phyloP scores from a whole-genome alignment of 257 asterid genomes.

The Cinchona pubescens region DNA sequence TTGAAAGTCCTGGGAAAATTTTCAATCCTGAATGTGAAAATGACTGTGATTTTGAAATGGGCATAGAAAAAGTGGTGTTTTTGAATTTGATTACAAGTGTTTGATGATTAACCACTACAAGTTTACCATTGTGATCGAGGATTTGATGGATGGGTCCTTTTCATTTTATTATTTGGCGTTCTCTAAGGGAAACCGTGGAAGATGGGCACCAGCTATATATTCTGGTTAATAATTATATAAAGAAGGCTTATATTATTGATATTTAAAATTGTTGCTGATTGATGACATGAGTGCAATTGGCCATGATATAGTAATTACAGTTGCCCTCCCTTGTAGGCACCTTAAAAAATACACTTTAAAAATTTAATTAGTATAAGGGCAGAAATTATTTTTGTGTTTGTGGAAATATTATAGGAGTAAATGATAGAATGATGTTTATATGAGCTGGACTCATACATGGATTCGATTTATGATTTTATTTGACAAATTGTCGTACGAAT shows the following conservation, averaged over 20 bases:
- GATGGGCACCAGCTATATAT: not conserved
- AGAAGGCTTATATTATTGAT: not conserved
- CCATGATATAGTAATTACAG: not conserved
- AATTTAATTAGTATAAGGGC: not conserved
- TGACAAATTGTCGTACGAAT: too few relatives aligned
- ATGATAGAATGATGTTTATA: too few relatives aligned
- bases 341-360: not conserved
- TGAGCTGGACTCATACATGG: too few relatives aligned
- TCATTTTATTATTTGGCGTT: not conserved
- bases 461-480: too few relatives aligned
- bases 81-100: not conserved
- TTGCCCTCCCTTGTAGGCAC: not conserved
- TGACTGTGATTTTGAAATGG: slow-evolving; percentile 4
- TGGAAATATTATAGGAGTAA: not conserved
- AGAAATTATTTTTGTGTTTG: not conserved
- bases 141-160: not conserved
- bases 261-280: not conserved
- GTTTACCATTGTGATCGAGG: not conserved
- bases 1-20: not conserved
- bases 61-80: not conserved
- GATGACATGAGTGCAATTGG: not conserved
- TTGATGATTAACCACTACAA: not conserved
- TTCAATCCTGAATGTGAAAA: not conserved
- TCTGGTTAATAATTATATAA: not conserved
- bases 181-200: not conserved